Evolutionary conservation across 306 rosid species (phyloP).

Genomic region (Acacia melanoxylon): DNA sequence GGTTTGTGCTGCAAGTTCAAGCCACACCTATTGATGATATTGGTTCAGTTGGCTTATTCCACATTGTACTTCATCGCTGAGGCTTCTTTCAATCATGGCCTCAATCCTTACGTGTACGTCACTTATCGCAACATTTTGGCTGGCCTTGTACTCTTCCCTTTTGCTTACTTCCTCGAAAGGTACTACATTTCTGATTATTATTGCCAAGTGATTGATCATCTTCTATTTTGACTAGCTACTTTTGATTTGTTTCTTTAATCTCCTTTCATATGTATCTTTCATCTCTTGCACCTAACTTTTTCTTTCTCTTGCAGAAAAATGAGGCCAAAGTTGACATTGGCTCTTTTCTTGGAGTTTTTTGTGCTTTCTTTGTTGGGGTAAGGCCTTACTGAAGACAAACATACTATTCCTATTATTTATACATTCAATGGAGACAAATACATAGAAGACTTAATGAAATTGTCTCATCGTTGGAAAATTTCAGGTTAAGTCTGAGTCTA

Average conservation of each 20-base stretch:
- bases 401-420: background rate
- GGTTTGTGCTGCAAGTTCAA: slow-evolving; percentile 37
- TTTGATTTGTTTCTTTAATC: background rate
- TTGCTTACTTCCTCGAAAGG: slow-evolving; percentile 67
- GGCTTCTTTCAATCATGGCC: slow-evolving; percentile 69
- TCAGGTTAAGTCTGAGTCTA: slow-evolving; percentile 50
- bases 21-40: slow-evolving; percentile 53
- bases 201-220: background rate
- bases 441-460: background rate
- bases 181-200: background rate
- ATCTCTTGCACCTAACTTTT: background rate
- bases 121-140: slow-evolving; percentile 55
- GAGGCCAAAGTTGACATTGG: slow-evolving; percentile 51
- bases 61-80: slow-evolving; percentile 50
- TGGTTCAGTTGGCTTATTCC: slow-evolving; percentile 45
- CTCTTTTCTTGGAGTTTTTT: slow-evolving; percentile 54
- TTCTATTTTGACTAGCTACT: background rate
- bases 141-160: slow-evolving; percentile 43
- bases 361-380: slow-evolving; percentile 66
- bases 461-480: background rate
- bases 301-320: slow-evolving; percentile 37
- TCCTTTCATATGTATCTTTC: background rate
- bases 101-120: slow-evolving; percentile 61
- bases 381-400: background rate
- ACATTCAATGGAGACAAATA: background rate